Base-by-base conservation (phyloP, 805 yeast genomes). In the Saturnispora sekii region DNA sequence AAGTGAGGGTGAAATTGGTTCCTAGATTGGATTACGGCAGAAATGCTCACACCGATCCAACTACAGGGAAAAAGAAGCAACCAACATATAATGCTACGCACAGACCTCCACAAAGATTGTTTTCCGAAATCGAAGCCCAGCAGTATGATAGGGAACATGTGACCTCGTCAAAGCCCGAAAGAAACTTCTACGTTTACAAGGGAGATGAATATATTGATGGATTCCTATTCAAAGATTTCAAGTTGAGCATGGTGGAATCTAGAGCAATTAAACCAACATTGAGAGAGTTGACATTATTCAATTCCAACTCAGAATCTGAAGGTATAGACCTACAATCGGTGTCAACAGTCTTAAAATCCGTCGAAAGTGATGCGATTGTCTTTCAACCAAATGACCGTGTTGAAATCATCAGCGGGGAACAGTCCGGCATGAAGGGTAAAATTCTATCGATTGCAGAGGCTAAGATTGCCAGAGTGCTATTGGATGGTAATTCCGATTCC, bases 371-470 rank as follows among this genome's bases (percentile, higher is more conserved):
- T 17, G 66, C 73, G 28, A 70, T 78, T 31, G 64, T 72, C 3
- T 90, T 89, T 68, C 96, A 87, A 62, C 86, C 94, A 5, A 97
- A 96, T 53, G 98, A 93, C 62, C 76, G 84, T 53, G 96, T 93
- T 40, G 96, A 89, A 64, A 84, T 93, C 40, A 73, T 84, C 43
- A 78, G 79, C 51, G 98, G 98, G 60, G 98, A 93, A 66, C 97
- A 89, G 65, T 79, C 89, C 38, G 94, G 90, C 48, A 77, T 94
- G 48, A 73, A 75, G 43, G 98, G 97, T 65, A 73, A 74, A 42
- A 95, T 90, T 42, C 65, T 76, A 8, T 73, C 83, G 21, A 76
- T 88, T 2, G 72, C 78, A 3, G 76, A 76, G 12, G 68, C 72
- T 45, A 72, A 68, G 50, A 77, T 77, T 59, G 73, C 76, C 10